A percentile compares a stretch with the other conserved stretches of the same genome.
These are phyloP conservation scores for Nigrospora oryzae DNA, from an alignment of 2,329 filamentous ascomycete species.

Conservation along the genomic window DNA sequence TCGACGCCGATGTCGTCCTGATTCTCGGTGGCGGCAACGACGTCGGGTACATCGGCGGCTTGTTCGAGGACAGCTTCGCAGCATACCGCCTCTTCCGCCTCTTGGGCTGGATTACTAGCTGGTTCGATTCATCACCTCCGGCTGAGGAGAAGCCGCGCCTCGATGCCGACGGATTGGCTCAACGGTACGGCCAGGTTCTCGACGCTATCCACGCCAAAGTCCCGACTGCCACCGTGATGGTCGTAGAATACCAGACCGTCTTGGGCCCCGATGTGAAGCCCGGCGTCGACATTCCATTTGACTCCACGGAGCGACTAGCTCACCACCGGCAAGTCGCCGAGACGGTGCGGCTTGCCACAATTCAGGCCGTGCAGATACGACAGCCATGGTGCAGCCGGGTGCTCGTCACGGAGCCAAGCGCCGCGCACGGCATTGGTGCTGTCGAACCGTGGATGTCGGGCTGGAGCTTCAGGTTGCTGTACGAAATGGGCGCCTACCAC, in stretches of 20 bases:
- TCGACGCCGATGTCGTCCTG: constrained; percentile 24
- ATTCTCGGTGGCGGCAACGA: constrained; percentile 29
- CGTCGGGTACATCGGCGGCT: constrained; percentile 24
- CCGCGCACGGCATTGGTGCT: constrained; percentile 16
- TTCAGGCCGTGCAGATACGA: constrained; percentile 12
- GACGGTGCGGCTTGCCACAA: constrained; percentile 11
- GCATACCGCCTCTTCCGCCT: not conserved
- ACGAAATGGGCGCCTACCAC: constrained; percentile 16
- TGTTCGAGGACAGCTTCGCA: constrained; percentile 14
- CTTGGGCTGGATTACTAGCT: not conserved
- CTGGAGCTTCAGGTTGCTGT: constrained; percentile 9
- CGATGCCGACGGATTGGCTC: constrained; percentile 9
- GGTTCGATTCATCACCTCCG: not conserved
- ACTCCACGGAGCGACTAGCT: constrained; percentile 9
- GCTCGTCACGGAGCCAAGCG: constrained; percentile 13
- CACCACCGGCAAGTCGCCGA: constrained; percentile 15
- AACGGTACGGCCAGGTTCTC: constrained; percentile 15
- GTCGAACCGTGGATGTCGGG: constrained; percentile 17
- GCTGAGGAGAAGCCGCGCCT: not conserved
- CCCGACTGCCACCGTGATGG: constrained; percentile 30
- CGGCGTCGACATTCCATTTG: constrained; percentile 16
- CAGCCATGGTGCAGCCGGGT: constrained; percentile 17
- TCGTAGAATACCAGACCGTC: constrained; percentile 28
- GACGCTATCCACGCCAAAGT: constrained; percentile 22
- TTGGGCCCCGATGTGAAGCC: constrained; percentile 17